Evolutionary conservation across 2,329 filamentous ascomycete species (phyloP), one percentile per base, ranked within the genome.

Genomic region (Metarhizium anisopliae): DNA sequence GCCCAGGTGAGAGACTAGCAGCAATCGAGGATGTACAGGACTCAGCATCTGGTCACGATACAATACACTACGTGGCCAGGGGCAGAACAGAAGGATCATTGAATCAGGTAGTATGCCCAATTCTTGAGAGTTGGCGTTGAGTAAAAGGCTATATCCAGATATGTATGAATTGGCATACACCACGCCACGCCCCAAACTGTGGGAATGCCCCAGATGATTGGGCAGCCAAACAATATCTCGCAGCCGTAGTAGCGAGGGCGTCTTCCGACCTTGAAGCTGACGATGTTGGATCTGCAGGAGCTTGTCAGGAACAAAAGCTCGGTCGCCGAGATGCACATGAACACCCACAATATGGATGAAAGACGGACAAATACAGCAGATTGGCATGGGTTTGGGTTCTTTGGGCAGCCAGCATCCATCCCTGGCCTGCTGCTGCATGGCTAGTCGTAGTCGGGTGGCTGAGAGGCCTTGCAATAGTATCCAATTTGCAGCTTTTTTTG

Each of bases 361-460:
- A 20, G 42, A 20, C 18, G 42, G 25, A 11, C 45, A 30, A 49
- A 29, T 49, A 32, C n/a, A 50, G 20, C 32, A 40, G 42, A 35
- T 32, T 29, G 29, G 47, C 49, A 55, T 55, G 53, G 54, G 38
- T 36, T 52, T 55, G 54, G 54, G 54, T 55, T 51, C 54, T 36
- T 55, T 55, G 54, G 54, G 50, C 49, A 52, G 38, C 54, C 49
- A 52, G 38, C 54, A 55, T 55, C 54, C 54, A 6, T 45, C 42
- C 53, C 35, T 20, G 38, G 38, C 29, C 29, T 20, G 25, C 16
- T 50, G 49, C 42, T 51, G 49, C 49, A 47, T 52, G 54, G 54
- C 47, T 52, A 42, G 54, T 25, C 50, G 47, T 52, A 42, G 54
- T 25, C 50, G 47, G 50, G 35, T 42, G 54, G 49, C 51, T 47